phyloP scores from a whole-genome alignment of 1,139 yeast genomes.

The Pichia sp. region DNA sequence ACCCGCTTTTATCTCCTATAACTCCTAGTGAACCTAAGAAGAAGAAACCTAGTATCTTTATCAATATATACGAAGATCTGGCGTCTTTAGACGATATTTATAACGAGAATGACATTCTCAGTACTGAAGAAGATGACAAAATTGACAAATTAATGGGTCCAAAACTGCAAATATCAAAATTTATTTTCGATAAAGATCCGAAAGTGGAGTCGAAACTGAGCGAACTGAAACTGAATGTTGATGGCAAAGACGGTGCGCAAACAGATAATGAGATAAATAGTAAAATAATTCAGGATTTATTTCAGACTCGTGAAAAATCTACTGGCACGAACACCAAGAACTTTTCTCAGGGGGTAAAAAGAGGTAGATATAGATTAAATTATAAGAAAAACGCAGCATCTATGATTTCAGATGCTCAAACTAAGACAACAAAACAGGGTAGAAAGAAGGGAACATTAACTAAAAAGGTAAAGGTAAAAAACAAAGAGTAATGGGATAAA shows the following conservation, averaged over 20 bases:
- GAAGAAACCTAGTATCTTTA: constrained; percentile 7
- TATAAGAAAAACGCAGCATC: constrained; percentile 4
- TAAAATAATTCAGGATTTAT: too few relatives aligned
- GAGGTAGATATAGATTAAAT: constrained; percentile 8
- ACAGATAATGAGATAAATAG: too few relatives aligned
- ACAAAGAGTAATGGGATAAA: too few relatives aligned
- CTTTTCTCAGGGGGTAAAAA: background rate
- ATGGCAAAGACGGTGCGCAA: too few relatives aligned
- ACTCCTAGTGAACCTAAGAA: constrained; percentile 17
- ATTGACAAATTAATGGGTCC: constrained; percentile 8
- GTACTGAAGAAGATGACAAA: constrained; percentile 6
- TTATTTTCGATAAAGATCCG: constrained; percentile 13
- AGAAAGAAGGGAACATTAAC: too few relatives aligned
- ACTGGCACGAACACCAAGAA: background rate
- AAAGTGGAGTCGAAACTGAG: constrained; percentile 10
- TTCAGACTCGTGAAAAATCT: too few relatives aligned
- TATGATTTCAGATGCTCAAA: too few relatives aligned
- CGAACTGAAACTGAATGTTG: constrained; percentile 2
- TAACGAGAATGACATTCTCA: constrained; percentile 9
- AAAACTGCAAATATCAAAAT: constrained; percentile 13
- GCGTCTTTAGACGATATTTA: background rate
- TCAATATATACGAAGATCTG: constrained; percentile 11
- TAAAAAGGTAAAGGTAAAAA: too few relatives aligned
- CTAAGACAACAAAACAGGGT: too few relatives aligned
- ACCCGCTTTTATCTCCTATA: constrained; percentile 26